Conservation (phyloP, 129 eudicot genomes). For the Flaveria bidentis region DNA sequence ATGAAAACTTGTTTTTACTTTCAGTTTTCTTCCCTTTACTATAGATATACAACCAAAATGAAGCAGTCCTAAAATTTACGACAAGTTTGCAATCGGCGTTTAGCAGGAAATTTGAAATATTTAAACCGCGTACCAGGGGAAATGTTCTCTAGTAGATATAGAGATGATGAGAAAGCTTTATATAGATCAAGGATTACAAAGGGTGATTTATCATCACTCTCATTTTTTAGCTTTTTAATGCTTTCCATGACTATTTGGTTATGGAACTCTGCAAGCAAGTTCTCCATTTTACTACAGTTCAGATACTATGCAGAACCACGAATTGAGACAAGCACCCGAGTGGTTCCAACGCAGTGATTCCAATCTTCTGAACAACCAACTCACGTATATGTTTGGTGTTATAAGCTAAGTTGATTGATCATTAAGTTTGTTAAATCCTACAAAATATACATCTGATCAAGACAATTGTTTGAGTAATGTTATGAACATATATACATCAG, state of each 20-base stretch:
- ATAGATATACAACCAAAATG: too few relatives aligned
- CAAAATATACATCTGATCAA: too few relatives aligned
- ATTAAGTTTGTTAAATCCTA: too few relatives aligned
- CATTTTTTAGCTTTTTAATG: slow-evolving; percentile 37
- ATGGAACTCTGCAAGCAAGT: slow-evolving; percentile 42
- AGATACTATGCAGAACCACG: slow-evolving; percentile 33
- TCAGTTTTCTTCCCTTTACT: too few relatives aligned
- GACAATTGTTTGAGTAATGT: not conserved
- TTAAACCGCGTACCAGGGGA: slow-evolving; percentile 32
- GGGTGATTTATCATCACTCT: slow-evolving; percentile 23
- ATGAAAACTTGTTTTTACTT: too few relatives aligned
- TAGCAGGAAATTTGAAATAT: not conserved
- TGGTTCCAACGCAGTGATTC: slow-evolving; percentile 54
- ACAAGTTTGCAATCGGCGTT: too few relatives aligned
- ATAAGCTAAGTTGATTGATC: too few relatives aligned
- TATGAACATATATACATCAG: not conserved
- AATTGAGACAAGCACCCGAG: slow-evolving; percentile 67
- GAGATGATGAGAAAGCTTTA: slow-evolving; percentile 48
- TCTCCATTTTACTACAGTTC: slow-evolving; percentile 48
- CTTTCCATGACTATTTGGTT: slow-evolving; percentile 46
- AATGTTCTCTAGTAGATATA: slow-evolving; percentile 29
- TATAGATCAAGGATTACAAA: slow-evolving; percentile 55
- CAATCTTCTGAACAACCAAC: slow-evolving; percentile 57
- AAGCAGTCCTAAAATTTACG: too few relatives aligned
- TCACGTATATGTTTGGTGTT: too few relatives aligned